These are phyloP conservation scores for Ustilago curta DNA, from an alignment of 1,284 basidiomycete genomes.

Conservation along the genomic window DNA sequence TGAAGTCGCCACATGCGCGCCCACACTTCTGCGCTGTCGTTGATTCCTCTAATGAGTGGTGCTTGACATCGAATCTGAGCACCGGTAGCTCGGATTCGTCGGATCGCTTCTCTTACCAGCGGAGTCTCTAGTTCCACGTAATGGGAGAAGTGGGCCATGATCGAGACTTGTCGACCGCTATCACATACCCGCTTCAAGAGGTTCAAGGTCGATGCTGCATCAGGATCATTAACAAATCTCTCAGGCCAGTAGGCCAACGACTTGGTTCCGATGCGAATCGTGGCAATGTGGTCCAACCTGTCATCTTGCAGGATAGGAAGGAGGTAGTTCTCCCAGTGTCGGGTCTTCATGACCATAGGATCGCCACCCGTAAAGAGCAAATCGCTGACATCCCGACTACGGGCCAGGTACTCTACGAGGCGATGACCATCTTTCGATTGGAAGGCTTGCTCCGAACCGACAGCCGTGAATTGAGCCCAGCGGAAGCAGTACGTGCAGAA, in stretches of 20 bases:
- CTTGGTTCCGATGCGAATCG: slow-evolving; percentile 12
- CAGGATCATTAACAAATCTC: slow-evolving; percentile 7
- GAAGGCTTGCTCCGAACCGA: slow-evolving; percentile 9
- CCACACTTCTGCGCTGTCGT: slow-evolving; percentile 7
- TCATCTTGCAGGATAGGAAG: not conserved
- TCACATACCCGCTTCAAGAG: slow-evolving; percentile 7
- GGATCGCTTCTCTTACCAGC: slow-evolving; percentile 6
- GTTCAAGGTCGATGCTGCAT: slow-evolving; percentile 5
- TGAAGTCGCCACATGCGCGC: slow-evolving; percentile 8
- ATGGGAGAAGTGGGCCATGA: slow-evolving; percentile 11
- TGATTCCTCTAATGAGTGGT: slow-evolving; percentile 10
- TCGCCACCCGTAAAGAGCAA: slow-evolving; percentile 13
- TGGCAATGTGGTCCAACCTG: slow-evolving; percentile 1
- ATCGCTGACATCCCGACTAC: slow-evolving; percentile 7
- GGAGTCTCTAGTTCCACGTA: slow-evolving; percentile 1
- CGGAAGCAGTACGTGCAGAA: slow-evolving; percentile 17
- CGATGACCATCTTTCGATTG: slow-evolving; percentile 6
- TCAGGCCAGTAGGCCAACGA: slow-evolving; percentile 16
- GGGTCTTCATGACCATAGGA: slow-evolving; percentile 16
- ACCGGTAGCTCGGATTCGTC: slow-evolving; percentile 4
- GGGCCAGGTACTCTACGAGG: slow-evolving; percentile 2
- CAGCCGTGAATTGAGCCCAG: slow-evolving; percentile 14
- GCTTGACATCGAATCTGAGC: slow-evolving; percentile 15
- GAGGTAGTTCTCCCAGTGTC: slow-evolving; percentile 10
- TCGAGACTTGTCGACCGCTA: slow-evolving; percentile 10